Evolutionary conservation across 441 rosid genomes (phyloP), one percentile per base, ranked within the genome.

Genomic region (Lepidium campestre): DNA sequence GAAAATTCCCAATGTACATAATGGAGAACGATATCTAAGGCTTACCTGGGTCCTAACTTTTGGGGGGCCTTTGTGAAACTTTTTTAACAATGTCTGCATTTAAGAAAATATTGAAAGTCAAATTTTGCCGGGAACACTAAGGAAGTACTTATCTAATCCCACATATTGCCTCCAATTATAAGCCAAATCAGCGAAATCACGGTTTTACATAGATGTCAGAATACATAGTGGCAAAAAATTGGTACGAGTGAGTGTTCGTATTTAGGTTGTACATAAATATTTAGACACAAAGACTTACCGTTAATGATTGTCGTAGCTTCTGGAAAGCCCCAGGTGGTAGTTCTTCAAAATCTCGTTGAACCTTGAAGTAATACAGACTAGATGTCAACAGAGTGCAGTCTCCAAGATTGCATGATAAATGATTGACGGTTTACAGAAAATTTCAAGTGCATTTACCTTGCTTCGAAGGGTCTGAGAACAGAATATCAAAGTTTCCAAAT

Each of bases 391-490:
- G 19, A 36, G 8, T 20, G 57, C 53, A 37, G 44, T 66, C 57
- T 25, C 57, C 57, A 57, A 6, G 42, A 50, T 35, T 57, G 40
- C 6, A 32, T 17, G n/a, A 32, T 49, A 34, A 42, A 31, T 18
- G 9, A 71, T 22, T 7, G 23, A 64, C 12, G 42, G 66, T 17
- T 44, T 18, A 12, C 40, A 74, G 57, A 64, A 9, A 48, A 14
- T 3, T n/a, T 4, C 10, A 45, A 42, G 20, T 53, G 63, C 36
- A 29, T 23, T 73, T 88, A 94, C 99, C 98, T 94, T 95, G 96
- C 98, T 88, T 82, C 99, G 78, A 66, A 95, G 99, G 17, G 99
- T 95, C 77, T 95, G 99, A 45, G 99, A 95, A 73, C 98, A 95
- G 77, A 95, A 95, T 74, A 95, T 92, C 68, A 88, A 81, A 45